Percentiles rank a stretch among this genome's conserved stretches.
Conservation (phyloP, 192 early-diverging fungal genomes). For the Funneliformis mosseae region DNA sequence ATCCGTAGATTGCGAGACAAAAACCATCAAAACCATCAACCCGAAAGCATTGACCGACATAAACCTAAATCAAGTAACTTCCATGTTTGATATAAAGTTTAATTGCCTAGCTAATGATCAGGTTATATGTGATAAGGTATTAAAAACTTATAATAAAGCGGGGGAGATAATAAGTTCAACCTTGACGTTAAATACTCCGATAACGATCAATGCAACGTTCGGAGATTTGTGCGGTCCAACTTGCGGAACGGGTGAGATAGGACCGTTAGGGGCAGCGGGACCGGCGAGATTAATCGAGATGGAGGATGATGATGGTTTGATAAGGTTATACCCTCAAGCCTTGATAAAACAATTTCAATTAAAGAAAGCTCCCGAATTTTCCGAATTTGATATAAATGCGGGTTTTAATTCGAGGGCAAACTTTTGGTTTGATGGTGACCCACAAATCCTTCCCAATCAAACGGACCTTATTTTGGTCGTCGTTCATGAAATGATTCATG, state of each 20-base stretch:
- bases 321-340: conserved; percentile 47
- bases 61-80: no score
- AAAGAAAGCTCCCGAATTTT: conserved; percentile 32
- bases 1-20: no score
- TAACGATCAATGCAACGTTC: conserved; percentile 44
- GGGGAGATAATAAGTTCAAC: conserved; percentile 35
- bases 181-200: conserved; percentile 31
- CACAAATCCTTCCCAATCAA: conserved; percentile 30
- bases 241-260: background rate
- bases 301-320: conserved; percentile 40
- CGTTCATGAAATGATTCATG: conserved; percentile 46
- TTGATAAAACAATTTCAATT: conserved; percentile 43
- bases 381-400: conserved; percentile 40
- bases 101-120: background rate
- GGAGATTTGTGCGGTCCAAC: conserved; percentile 33
- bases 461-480: conserved; percentile 38
- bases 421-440: conserved; percentile 39
- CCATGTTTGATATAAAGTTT: background rate
- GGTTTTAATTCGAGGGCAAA: conserved; percentile 39
- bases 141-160: conserved; percentile 35
- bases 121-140: conserved; percentile 31
- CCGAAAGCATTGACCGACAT: no score
- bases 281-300: conserved; percentile 40
- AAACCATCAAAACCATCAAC: no score
- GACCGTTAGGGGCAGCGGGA: conserved; percentile 34